Evolutionary conservation across 768 basidiomycete species (phyloP), one percentile per base, ranked within the genome.

Genomic region (Psilocybe cubensis): DNA sequence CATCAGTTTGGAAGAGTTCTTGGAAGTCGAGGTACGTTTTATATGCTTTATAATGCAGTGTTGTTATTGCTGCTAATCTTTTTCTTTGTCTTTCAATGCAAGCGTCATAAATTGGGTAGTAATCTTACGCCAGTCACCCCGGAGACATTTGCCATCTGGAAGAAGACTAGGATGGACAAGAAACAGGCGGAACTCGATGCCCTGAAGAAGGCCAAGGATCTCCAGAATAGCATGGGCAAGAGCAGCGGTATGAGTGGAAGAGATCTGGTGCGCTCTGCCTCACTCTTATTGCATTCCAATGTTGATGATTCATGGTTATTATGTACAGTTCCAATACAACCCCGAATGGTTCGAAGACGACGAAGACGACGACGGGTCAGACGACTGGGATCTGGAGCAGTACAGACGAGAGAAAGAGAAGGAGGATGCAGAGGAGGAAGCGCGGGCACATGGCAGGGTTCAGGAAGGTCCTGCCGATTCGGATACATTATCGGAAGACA

Each of bases 1-100:
- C 48, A 98, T 99, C 69, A 94, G 92, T 63, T 64, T 99, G 35
- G 97, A 98, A 70, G 97, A 98, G 63, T 99, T 99, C 79, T 71
- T 99, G 55, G 97, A 99, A 76, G 93, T 94, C 48, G 96, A 98
- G 87, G 95, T 94, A 64, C 54, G 80, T 64, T 12, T 8, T 27
- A 33, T 43, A 23, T 21, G 3, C n/a, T 43, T 14, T 29, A 29
- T 2, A 4, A 24, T 20, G 18, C 9, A 20, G 8, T 20, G 24
- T 48, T 20, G 44, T 43, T 21, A n/a, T n/a, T 23, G 28, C 48
- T 58, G 21, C 11, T 21, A 63, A 51, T 31, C 33, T 40, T 42
- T 6, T 35, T 24, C 48, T 38, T 49, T 27, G 44, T 27, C 18
- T 17, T 40, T 24, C 25, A 3, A 17, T 38, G 51, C 41, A 63